Percentiles rank a stretch among this genome's conserved stretches.
phyloP scores from a whole-genome alignment of 306 rosid genomes.

The Trifolium subterraneum region DNA sequence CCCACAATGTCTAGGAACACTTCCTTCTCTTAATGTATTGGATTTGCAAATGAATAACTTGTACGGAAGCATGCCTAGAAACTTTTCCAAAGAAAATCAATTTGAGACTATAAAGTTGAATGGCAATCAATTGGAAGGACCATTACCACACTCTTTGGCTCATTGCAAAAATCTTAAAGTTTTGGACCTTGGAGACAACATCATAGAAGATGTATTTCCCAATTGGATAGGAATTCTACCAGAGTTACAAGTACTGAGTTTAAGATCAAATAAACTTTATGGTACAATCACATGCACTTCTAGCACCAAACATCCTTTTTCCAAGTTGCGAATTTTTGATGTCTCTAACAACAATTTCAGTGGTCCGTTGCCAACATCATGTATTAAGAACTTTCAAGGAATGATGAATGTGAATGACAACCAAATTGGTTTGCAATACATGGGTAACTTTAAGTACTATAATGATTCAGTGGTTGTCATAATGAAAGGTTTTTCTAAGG shows the following conservation, averaged over 20 bases:
- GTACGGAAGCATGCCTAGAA: conserved; percentile 28
- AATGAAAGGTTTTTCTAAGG: not conserved
- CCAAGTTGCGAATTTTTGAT: conserved; percentile 6
- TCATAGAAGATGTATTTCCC: conserved; percentile 43
- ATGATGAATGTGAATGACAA: conserved; percentile 23
- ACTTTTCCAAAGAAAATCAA: not conserved
- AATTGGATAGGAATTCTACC: conserved; percentile 45
- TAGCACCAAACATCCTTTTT: not conserved
- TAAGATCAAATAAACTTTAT: conserved; percentile 45
- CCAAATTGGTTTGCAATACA: conserved; percentile 12
- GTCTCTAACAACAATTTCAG: conserved; percentile 46
- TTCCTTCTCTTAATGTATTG: not conserved
- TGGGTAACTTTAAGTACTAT: not conserved
- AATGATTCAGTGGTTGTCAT: conserved; percentile 19
- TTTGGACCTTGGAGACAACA: conserved; percentile 30
- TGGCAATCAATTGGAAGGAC: not conserved
- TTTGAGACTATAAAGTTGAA: not conserved
- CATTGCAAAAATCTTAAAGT: not conserved
- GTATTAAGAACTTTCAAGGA: conserved; percentile 39
- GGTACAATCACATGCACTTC: conserved; percentile 41
- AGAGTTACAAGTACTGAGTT: conserved; percentile 41
- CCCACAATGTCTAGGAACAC: conserved; percentile 36
- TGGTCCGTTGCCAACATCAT: conserved; percentile 42
- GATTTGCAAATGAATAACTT: conserved; percentile 42
- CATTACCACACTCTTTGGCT: not conserved